These are phyloP conservation scores for Tetrahymena malaccensis DNA, from an alignment of 73 alveolate genomes.

Conservation along the genomic window DNA sequence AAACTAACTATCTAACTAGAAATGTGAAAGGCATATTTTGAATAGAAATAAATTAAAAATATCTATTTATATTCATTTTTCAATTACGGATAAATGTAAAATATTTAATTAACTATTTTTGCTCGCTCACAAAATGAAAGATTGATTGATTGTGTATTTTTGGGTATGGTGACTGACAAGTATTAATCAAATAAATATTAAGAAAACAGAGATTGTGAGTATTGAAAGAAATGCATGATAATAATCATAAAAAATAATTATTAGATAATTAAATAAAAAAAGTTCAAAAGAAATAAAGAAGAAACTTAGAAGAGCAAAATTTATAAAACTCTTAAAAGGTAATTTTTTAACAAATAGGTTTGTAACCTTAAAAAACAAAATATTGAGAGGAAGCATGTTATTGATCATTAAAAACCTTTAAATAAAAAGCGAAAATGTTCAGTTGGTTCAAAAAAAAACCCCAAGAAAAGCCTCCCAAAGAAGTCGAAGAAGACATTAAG, in stretches of 20 bases:
- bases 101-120: too few species aligned
- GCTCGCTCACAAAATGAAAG: background rate
- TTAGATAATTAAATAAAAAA: background rate
- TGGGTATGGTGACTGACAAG: background rate
- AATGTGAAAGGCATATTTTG: background rate
- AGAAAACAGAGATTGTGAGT: background rate
- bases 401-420: background rate
- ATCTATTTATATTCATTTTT: background rate
- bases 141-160: background rate
- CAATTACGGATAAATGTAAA: background rate
- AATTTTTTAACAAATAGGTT: background rate
- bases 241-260: too few species aligned
- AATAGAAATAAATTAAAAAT: background rate
- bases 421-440: constrained; percentile 6
- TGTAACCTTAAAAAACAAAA: background rate
- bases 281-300: background rate
- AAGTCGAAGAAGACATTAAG: constrained; percentile 13
- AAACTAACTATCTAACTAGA: too few species aligned
- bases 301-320: background rate
- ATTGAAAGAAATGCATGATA: background rate
- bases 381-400: background rate
- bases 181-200: background rate
- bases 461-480: constrained; percentile 6
- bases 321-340: background rate
- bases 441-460: constrained; percentile 42